Percentiles rank a stretch among this genome's conserved stretches.
Conservation (phyloP, 2,329 filamentous ascomycete species). For the Neofusicoccum kwambonambiense region DNA sequence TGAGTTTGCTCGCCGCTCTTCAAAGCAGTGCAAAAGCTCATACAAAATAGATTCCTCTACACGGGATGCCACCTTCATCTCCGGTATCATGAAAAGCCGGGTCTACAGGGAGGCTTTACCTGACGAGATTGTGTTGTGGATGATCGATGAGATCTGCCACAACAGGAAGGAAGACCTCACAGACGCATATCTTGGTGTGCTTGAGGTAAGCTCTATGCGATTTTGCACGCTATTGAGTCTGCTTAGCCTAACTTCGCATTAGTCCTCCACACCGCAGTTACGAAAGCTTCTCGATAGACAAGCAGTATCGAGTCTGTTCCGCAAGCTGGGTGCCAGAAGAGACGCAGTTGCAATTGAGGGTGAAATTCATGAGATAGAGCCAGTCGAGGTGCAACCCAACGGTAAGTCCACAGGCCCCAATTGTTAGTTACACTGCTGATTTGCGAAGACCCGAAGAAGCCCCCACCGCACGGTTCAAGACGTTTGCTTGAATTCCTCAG, state of each 20-base stretch:
- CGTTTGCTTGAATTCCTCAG: constrained; percentile 27
- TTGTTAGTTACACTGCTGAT: not conserved
- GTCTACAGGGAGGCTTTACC: constrained; percentile 39
- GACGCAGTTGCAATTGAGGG: not conserved
- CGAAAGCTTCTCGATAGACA: not conserved
- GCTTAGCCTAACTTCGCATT: not conserved
- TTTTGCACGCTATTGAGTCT: not conserved
- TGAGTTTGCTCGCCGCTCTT: not conserved
- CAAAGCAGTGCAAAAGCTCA: not conserved
- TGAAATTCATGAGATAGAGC: not conserved
- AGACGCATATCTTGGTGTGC: constrained; percentile 34
- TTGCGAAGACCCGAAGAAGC: constrained; percentile 10
- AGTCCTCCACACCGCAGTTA: constrained; percentile 7
- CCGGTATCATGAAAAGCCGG: constrained; percentile 42
- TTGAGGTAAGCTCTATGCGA: constrained; percentile 25
- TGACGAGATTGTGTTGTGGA: constrained; percentile 42
- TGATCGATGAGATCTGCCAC: constrained; percentile 37
- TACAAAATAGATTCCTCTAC: not conserved
- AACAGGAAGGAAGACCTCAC: constrained; percentile 34
- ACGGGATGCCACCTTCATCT: constrained; percentile 42
- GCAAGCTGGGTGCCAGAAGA: not conserved
- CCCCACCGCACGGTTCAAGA: constrained; percentile 26
- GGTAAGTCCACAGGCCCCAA: not conserved
- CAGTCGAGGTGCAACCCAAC: not conserved
- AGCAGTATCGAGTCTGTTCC: not conserved